Evolutionary conservation across 345 rosid species (phyloP).

Genomic region (Noccaea bulbosa): DNA sequence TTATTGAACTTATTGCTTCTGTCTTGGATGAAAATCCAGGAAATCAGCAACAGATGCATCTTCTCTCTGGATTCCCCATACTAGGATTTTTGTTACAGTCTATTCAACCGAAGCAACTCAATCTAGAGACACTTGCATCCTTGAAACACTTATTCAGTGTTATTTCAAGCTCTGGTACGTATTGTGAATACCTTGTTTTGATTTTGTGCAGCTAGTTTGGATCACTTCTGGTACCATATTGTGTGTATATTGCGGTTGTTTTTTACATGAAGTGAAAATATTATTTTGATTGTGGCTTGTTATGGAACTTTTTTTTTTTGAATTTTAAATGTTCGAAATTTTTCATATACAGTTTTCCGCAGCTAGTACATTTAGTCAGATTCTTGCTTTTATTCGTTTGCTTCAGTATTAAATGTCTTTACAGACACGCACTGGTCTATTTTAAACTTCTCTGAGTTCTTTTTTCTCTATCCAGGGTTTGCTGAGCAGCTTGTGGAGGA

Average conservation of each 20-base stretch:
- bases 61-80: conserved; percentile 85
- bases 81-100: conserved; percentile 92
- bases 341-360: neutral
- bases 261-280: neutral
- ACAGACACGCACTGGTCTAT: neutral
- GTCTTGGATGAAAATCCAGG: conserved; percentile 89
- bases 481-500: conserved; percentile 83
- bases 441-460: conserved; percentile 9
- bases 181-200: conserved; percentile 32
- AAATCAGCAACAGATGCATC: conserved; percentile 94
- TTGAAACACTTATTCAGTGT: conserved; percentile 83
- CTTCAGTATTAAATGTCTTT: conserved; percentile 10
- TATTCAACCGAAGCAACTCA: conserved; percentile 84
- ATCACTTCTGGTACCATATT: conserved; percentile 21
- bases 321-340: neutral
- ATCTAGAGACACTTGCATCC: conserved; percentile 88
- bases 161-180: conserved; percentile 74
- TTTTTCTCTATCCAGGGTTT: conserved; percentile 52
- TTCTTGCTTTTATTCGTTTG: conserved; percentile 34
- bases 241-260: neutral
- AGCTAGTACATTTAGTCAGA: neutral
- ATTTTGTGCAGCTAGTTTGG: conserved; percentile 13
- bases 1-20: conserved; percentile 90
- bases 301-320: neutral
- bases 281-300: neutral